Base-by-base conservation (phyloP, 257 asterid species). In the Henckelia pumila region DNA sequence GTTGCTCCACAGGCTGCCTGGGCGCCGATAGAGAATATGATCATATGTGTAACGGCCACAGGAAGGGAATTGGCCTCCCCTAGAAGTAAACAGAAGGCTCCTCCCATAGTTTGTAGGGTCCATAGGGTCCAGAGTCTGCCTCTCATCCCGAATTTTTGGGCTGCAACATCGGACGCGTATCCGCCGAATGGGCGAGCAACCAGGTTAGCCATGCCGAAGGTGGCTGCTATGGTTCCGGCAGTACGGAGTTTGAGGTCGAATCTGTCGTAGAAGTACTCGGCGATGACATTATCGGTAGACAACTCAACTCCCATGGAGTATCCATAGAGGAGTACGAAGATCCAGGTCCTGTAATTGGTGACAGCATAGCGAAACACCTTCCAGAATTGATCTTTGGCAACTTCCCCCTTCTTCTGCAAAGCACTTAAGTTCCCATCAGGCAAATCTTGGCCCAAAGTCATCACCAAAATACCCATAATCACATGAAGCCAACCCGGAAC, bases 241-340 rank as follows among this genome's bases (percentile, higher is more conserved):
- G 85, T 75, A 26, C 69, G 79, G 17, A 84, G 90, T 59, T 73
- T 71, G 7, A 86, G 91, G 13, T 81, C 83, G 26, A 86, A 87
- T 53, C 94, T 82, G 71, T 85, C 89, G n/a, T 64, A 83, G 68
- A 85, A 85, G 76, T 85, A 87, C 26, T 83, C 95, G 0, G 95
- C 88, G 7, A 83, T 70, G 9, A 87, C 89, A 37, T 87, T 87
- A 63, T 85, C 88, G 0, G 86, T 85, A 0, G 89, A 75, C 37
- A 87, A 35, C 57, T 87, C 89, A 7, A 87, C 92, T 17, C 95
- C 95, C 91, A 85, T 85, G 2, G 95, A 87, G 33, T 81, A 87
- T 10, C 95, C 95, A 8, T 87, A 87, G 11, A 87, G 75, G 6
- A 83, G 81, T 14, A 77, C 86, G 37, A 85, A 85, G 14, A 85